Base-by-base conservation (phyloP, 2,329 filamentous ascomycete genomes). In the Sporothrix humicola region DNA sequence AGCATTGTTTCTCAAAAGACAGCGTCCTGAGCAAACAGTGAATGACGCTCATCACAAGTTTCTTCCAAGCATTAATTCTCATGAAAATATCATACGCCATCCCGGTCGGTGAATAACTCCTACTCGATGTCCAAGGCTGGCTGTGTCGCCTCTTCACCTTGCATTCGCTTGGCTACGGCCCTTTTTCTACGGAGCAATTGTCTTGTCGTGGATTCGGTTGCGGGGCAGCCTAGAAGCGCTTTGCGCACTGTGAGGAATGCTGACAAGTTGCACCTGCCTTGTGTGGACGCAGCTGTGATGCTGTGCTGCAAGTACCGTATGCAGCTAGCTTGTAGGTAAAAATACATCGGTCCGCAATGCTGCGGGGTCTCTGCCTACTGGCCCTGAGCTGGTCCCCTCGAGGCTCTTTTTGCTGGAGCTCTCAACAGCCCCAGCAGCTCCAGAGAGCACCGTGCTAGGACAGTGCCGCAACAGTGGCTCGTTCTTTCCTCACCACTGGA, bases 171-270 rank as follows among this genome's bases (percentile, higher is more conserved):
- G 46, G 37, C 42, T 42, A 8, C 65, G 26, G 66, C 48, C 26
- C 46, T 54, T 69, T 54, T 69, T 42, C 48, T 5, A 37, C 26
- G 65, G 65, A 31, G 23, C 65, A 52, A 44, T 42, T 66, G 46
- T 48, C 68, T 58, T 66, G 58, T 46, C 68, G 59, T 54, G 58
- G 59, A 23, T 10, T 68, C 20, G 46, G 71, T 68, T 68, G 71
- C 71, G 71, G 71, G 71, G 71, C 50, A 66, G 59, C 59, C 20
- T 44, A 52, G 52, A 5, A 2, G 2, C 7, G 8, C 10, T 59
- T 31, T 42, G 17, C 72, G 48, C 73, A 74, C 73, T 74, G 69
- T 74, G 73, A 66, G 42, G 69, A 63, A 48, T 71, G 54, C 54
- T 56, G 31, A 42, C 48, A 37, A 37, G 46, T 3, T 26, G 44